Conservation (phyloP, 1,139 yeast genomes). For the Neolecta irregularis region DNA sequence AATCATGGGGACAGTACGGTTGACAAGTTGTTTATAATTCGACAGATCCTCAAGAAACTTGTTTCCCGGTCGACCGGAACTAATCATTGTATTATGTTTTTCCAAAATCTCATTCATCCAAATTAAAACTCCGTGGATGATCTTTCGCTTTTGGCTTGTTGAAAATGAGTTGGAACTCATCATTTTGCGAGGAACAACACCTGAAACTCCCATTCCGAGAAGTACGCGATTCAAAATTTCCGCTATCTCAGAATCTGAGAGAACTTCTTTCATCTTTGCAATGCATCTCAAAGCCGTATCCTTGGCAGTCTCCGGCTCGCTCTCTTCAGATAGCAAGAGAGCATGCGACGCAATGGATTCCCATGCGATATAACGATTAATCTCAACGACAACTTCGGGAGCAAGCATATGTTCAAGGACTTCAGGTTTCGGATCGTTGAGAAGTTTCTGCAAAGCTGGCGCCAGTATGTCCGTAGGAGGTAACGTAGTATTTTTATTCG, state of each 20-base stretch:
- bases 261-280: constrained; percentile 11
- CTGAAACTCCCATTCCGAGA: constrained; percentile 6
- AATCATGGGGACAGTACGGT: constrained; percentile 14
- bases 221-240: constrained; percentile 6
- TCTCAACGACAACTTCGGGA: constrained; percentile 12
- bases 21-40: constrained; percentile 9
- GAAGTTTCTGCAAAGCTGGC: constrained; percentile 9
- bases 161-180: constrained; percentile 7
- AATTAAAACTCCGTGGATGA: constrained; percentile 13
- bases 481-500: constrained; percentile 5
- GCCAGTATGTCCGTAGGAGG: constrained; percentile 11
- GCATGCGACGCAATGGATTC: constrained; percentile 13
- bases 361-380: constrained; percentile 10
- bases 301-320: constrained; percentile 11
- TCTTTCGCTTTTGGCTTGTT: constrained; percentile 13
- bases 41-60: constrained; percentile 7
- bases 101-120: constrained; percentile 14
- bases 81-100: constrained; percentile 6
- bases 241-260: constrained; percentile 8
- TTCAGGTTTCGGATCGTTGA: constrained; percentile 13
- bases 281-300: constrained; percentile 9
- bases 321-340: constrained; percentile 11
- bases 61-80: constrained; percentile 8
- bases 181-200: constrained; percentile 7
- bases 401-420: constrained; percentile 13